Evolutionary conservation across 2,329 filamentous ascomycete genomes (phyloP), one percentile per base, ranked within the genome.

Genomic region (Talaromyces sp.): DNA sequence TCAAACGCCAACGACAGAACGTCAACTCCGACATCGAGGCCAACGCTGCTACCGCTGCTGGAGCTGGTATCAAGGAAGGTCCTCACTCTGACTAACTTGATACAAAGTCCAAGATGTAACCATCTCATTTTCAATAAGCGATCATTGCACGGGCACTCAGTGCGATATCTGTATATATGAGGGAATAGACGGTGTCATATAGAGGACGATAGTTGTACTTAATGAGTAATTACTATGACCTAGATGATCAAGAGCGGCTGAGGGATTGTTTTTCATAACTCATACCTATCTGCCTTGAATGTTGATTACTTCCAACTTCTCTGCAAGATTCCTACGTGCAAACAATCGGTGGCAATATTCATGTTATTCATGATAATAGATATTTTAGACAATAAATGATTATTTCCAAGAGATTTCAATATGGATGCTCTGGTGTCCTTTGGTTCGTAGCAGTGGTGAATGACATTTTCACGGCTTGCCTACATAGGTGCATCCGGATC

Each of bases 21-120:
- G 35, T 59, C 33, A 52, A 65, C 27, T 41, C 63, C 17, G 63
- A 65, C 43, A 57, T 65, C 8, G 63, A 65, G 35, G 58, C 63
- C 22, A 62, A 37, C 22, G 57, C 47, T 37, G 50, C 63, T 7
- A 39, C 50, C 1, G 50, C 49, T 37, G 15, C 50, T 13, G 22
- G 31, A 41, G n/a, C 63, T 19, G 49, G n/a, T 11, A 52, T 57
- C 33, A 62, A 62, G 27, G 61, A 62, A 45, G 22, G 22, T 31
- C 17, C 37, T 45, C 56, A 59, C 27, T 59, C 56, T 31, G 56
- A 59, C 19, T 59, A 45, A 33, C n/a, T 56, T 39, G 3, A 17
- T 37, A 15, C n/a, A 25, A 8, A 19, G 10, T 54, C 9, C 49
- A 19, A 35, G 6, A 52, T 11, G 8, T 7, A 7, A 31, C 17